Percentiles rank a stretch among this genome's conserved stretches.
Conservation (phyloP, 176 grass and related monocot genomes). For the Microstegium vimineum region DNA sequence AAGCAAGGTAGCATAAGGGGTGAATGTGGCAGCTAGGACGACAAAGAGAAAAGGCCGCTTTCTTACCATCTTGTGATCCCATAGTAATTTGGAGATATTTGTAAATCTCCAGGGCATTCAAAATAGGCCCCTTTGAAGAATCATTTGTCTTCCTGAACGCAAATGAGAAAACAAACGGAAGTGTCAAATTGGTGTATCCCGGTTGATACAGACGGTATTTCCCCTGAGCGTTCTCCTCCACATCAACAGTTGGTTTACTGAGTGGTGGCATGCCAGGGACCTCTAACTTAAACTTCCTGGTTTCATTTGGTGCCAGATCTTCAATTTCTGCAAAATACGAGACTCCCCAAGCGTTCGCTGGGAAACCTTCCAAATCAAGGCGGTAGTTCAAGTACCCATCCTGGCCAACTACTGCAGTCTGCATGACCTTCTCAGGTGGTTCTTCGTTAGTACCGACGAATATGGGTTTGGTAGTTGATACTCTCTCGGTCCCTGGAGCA, state of each 20-base stretch:
- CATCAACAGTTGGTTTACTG: slow-evolving; percentile 75
- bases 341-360: slow-evolving; percentile 76
- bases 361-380: slow-evolving; percentile 84
- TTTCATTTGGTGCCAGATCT: slow-evolving; percentile 59
- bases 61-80: slow-evolving; percentile 84
- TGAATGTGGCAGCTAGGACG: background rate
- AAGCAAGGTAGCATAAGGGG: background rate
- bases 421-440: slow-evolving; percentile 92
- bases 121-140: slow-evolving; percentile 79
- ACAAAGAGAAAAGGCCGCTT: background rate
- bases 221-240: slow-evolving; percentile 83
- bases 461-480: slow-evolving; percentile 67
- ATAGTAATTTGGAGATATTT: slow-evolving; percentile 66
- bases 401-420: slow-evolving; percentile 87
- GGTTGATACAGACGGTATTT: slow-evolving; percentile 81
- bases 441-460: slow-evolving; percentile 40
- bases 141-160: slow-evolving; percentile 73
- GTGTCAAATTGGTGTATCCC: slow-evolving; percentile 64
- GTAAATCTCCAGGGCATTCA: slow-evolving; percentile 92
- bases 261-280: slow-evolving; percentile 62
- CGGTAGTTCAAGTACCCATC: slow-evolving; percentile 80
- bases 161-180: slow-evolving; percentile 79
- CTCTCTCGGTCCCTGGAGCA: slow-evolving; percentile 74
- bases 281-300: slow-evolving; percentile 77
- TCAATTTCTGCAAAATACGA: slow-evolving; percentile 97